phyloP scores from a whole-genome alignment of 768 basidiomycete species.

The Leucogyrophana mollusca region DNA sequence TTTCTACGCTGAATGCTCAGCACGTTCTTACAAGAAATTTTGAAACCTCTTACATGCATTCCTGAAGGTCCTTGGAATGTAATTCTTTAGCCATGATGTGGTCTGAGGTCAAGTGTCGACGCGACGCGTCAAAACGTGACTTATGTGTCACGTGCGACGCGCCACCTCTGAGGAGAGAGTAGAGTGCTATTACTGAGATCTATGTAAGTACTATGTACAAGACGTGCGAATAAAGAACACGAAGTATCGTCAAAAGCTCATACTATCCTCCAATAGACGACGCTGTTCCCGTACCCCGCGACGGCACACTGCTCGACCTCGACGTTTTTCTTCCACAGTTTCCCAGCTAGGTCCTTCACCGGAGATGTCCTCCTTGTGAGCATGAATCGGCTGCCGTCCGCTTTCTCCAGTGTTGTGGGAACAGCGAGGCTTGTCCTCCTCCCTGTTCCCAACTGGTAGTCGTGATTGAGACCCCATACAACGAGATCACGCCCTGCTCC shows the following conservation, averaged over 20 bases:
- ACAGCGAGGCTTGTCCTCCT: slow-evolving; percentile 57
- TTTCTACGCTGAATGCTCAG: slow-evolving; percentile 40
- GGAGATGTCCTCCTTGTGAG: slow-evolving; percentile 48
- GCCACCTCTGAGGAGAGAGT: neutral
- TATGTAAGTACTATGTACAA: neutral
- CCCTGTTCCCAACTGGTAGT: slow-evolving; percentile 76
- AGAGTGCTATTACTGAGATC: neutral
- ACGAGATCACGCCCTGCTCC: slow-evolving; percentile 62
- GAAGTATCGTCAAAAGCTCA: slow-evolving; percentile 1
- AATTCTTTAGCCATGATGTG: slow-evolving; percentile 25
- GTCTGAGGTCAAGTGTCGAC: slow-evolving; percentile 6
- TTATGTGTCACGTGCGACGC: neutral
- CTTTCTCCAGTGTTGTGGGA: slow-evolving; percentile 50
- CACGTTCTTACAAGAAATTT: neutral
- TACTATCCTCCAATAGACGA: slow-evolving; percentile 69
- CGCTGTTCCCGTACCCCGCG: slow-evolving; percentile 61
- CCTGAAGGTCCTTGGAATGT: slow-evolving; percentile 31
- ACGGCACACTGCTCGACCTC: slow-evolving; percentile 64
- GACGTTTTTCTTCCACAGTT: slow-evolving; percentile 56
- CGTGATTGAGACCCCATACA: slow-evolving; percentile 72
- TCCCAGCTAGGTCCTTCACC: slow-evolving; percentile 60
- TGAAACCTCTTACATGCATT: slow-evolving; percentile 28
- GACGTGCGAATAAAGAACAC: slow-evolving; percentile 2
- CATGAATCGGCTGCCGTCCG: slow-evolving; percentile 60
- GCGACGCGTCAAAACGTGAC: neutral